These are phyloP conservation scores for Aureobasidium mangrovei DNA, from an alignment of 2,329 filamentous ascomycete genomes.

Conservation along the genomic window DNA sequence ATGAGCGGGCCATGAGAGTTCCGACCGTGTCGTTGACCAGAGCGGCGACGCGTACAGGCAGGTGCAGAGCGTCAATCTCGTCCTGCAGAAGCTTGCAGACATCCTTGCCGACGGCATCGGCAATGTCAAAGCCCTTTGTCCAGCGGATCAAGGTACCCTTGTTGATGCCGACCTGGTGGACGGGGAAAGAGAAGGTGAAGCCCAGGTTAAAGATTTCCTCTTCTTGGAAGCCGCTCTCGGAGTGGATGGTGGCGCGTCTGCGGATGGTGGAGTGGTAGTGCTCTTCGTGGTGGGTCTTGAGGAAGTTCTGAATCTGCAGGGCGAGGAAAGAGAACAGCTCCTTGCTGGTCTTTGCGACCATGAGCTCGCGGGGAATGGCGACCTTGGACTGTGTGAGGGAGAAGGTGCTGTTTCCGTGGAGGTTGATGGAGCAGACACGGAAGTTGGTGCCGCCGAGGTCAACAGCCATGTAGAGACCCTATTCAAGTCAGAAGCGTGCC, in stretches of 20 bases:
- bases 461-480: conserved; percentile 93
- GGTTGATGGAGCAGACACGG: conserved; percentile 86
- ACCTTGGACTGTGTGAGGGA: conserved; percentile 89
- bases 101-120: conserved; percentile 88
- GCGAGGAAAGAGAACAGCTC: conserved; percentile 91
- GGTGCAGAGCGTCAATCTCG: conserved; percentile 76
- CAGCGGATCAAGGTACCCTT: conserved; percentile 88
- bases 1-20: conserved; percentile 94
- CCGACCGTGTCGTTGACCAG: conserved; percentile 97
- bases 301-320: conserved; percentile 81
- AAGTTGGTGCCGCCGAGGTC: conserved; percentile 99
- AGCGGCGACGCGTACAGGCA: conserved; percentile 90
- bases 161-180: conserved; percentile 90
- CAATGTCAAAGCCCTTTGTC: conserved; percentile 98
- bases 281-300: conserved; percentile 78
- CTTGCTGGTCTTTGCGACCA: conserved; percentile 76
- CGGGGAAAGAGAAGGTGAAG: conserved; percentile 98
- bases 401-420: conserved; percentile 93
- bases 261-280: conserved; percentile 61
- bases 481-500: neutral
- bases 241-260: conserved; percentile 53
- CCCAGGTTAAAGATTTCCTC: conserved; percentile 84
- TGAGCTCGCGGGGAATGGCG: conserved; percentile 78
- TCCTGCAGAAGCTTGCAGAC: conserved; percentile 82
- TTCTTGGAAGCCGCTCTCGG: conserved; percentile 52